Evolutionary conservation across 2,329 filamentous ascomycete species (phyloP), one percentile per base, ranked within the genome.

Genomic region (Dactylonectria macrodidyma): DNA sequence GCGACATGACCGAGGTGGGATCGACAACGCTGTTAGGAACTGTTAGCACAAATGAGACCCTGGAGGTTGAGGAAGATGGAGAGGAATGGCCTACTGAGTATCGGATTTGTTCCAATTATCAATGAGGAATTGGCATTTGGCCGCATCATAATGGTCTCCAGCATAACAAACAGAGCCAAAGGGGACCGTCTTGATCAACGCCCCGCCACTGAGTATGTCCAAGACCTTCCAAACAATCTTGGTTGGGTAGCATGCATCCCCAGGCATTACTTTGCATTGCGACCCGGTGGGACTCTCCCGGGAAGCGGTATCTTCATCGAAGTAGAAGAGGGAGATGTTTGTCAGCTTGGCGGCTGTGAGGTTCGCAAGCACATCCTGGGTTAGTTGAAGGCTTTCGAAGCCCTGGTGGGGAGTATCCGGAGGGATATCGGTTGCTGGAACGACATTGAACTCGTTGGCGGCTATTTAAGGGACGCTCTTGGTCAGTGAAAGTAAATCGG

Each of bases 1-100:
- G 79, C 59, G 77, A 82, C 78, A 81, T 81, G 67, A 80, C 67
- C 3, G 81, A 82, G 4, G 80, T 79, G 5, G 82, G 81, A 63
- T 83, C 79, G 5, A 72, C 64, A 38, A 77, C 73, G 68, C 79
- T 80, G n/a, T 71, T 16, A 30, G 5, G 11, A 41, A 14, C 8
- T 19, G 51, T 67, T 16, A 58, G 61, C 24, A 57, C 14, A 26
- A 10, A 0, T 1, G 5, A 33, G 4, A 4, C n/a, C 50, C 19
- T 19, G 19, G 1, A 19, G 19, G 19, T 19, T 10, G 5, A 5
- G 50, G 30, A 34, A 22, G 4, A 10, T 3, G 16, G 36, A 2
- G 6, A 6, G 44, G 8, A 4, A 36, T 19, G 24, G 26, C 67
- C 48, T 14, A 70, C 67, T 67, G 65, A 22, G 65, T 67, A n/a